Percentiles rank a stretch among this genome's conserved stretches.
Conservation (phyloP, 2,329 filamentous ascomycete genomes). For the Shiraia bambusicola region DNA sequence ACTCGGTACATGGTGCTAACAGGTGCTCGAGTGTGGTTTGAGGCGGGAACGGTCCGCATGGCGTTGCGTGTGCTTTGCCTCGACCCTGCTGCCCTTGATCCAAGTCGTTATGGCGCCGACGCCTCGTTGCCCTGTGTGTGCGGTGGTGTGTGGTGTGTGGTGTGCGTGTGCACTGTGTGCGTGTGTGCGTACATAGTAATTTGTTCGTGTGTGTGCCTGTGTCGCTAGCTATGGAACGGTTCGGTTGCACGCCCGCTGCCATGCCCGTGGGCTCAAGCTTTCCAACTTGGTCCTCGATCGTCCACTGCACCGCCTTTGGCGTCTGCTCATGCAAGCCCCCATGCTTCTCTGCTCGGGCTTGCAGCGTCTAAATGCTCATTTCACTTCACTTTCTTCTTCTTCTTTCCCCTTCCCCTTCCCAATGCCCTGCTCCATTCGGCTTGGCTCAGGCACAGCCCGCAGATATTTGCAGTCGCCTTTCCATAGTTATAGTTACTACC, state of each 20-base stretch:
- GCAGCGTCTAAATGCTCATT: conserved; percentile 31
- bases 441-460: conserved; percentile 43
- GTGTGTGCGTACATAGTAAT: too few relatives aligned
- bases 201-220: too few relatives aligned
- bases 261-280: conserved; percentile 41
- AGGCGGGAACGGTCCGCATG: conserved; percentile 44
- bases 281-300: conserved; percentile 23
- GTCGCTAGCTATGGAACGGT: conserved; percentile 39
- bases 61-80: conserved; percentile 23
- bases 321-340: conserved; percentile 17
- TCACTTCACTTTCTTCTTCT: conserved; percentile 11
- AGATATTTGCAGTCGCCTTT: conserved; percentile 42
- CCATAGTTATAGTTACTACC: too few relatives aligned
- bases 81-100: conserved; percentile 24
- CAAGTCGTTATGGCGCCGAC: conserved; percentile 37
- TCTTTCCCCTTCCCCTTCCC: conserved; percentile 15
- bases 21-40: conserved; percentile 26
- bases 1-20: conserved; percentile 30
- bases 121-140: conserved; percentile 29
- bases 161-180: too few relatives aligned
- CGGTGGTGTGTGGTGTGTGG: too few relatives aligned
- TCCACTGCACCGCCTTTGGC: conserved; percentile 33
- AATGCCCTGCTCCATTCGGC: conserved; percentile 23
- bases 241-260: conserved; percentile 38
- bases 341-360: conserved; percentile 31